Base-by-base conservation (phyloP, 2,329 filamentous ascomycete genomes). In the Emmonsiellopsis sp. region DNA sequence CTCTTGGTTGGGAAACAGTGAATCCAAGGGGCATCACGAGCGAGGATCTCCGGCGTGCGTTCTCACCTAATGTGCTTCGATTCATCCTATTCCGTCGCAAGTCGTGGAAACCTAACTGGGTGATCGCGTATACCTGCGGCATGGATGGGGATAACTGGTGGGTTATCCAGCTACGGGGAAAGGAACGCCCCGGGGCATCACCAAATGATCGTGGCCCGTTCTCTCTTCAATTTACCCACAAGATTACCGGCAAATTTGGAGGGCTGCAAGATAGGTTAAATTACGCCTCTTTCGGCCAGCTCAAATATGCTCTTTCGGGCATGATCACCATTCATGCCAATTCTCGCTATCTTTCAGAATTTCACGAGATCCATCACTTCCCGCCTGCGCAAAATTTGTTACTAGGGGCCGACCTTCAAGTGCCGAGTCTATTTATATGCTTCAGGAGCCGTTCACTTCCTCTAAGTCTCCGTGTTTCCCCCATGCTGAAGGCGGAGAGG, bases 141-240 rank as follows among this genome's bases (percentile, higher is more conserved):
- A 76, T 87, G 63, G 77, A 78, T 62, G 87, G 88, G 51, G 87
- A 93, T 64, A 79, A 78, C 56, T 95, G 88, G 87, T 91, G 85
- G 83, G 73, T 91, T 55, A 74, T 88, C 31, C 67, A 68, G 55
- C 54, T 69, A 14, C 46, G 50, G 36, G 58, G 61, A 56, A 44
- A 42, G 49, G 13, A 51, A 40, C 34, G 21, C 34, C 10, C 9
- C 17, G 36, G 37, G 27, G 33, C 34, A 32, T 27, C 36, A 34
- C 37, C 37, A 42, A 42, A 33, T 10, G 27, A 54, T n/a, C 21
- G 21, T 13, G 49, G 49, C 46, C 54, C 54, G 5, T 56, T 60
- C 34, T 52, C 55, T 45, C 50, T 64, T 42, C 60, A 62, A 45
- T 60, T 59, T 10, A 63, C 63, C 31, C 65, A 69, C 52, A 48